phyloP scores from a whole-genome alignment of 441 rosid genomes.

The Pelargonium cotyledonis region DNA sequence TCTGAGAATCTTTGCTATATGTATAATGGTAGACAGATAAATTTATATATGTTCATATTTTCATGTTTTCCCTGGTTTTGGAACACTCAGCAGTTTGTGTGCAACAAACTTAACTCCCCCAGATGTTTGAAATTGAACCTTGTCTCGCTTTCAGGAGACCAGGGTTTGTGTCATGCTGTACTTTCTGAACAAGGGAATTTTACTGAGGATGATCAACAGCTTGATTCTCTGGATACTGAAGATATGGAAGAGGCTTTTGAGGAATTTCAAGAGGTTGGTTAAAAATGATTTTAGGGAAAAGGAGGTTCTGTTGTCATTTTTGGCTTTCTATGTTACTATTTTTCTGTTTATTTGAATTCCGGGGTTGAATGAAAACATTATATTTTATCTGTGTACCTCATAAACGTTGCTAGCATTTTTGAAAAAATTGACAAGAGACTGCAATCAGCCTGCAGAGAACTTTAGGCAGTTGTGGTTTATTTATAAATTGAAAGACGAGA shows the following conservation, averaged over 20 bases:
- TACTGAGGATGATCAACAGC: constrained; percentile 34
- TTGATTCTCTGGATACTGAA: constrained; percentile 40
- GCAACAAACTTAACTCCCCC: neutral
- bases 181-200: constrained; percentile 34
- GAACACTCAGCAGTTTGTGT: neutral
- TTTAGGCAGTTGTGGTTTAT: no score
- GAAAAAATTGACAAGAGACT: no score
- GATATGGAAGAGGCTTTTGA: constrained; percentile 37
- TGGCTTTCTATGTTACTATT: neutral
- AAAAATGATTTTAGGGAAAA: constrained; percentile 2
- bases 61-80: neutral
- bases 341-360: neutral
- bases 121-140: neutral
- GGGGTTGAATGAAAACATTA: neutral
- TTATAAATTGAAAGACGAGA: no score
- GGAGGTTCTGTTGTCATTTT: neutral
- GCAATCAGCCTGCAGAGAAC: no score
- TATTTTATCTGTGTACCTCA: neutral
- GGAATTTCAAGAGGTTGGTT: constrained; percentile 56
- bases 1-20: neutral
- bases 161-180: constrained; percentile 27
- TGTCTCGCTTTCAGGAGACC: constrained; percentile 32
- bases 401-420: neutral
- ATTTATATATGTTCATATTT: neutral
- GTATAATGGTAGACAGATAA: neutral